Percentiles rank a stretch among this genome's conserved stretches.
phyloP scores from a whole-genome alignment of 192 early-diverging fungal species.

The Spinellus fusiger region DNA sequence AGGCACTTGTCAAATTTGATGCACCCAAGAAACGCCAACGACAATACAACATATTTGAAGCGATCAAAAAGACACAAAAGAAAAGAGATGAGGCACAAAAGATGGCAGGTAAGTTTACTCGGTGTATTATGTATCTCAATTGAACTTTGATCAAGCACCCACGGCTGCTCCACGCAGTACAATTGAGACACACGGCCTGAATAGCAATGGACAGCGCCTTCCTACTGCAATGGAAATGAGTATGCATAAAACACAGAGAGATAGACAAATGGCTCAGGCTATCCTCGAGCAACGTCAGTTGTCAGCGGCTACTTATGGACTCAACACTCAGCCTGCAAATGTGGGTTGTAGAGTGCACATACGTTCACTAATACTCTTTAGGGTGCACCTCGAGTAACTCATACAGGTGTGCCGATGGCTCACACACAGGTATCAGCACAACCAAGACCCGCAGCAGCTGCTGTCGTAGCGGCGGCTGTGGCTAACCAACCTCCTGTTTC shows the following conservation, averaged over 20 bases:
- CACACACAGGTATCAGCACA: conserved; percentile 15
- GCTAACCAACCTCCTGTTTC: conserved; percentile 14
- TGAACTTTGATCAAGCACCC: conserved; percentile 19
- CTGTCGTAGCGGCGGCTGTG: conserved; percentile 13
- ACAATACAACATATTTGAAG: conserved; percentile 51
- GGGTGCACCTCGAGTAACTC: conserved; percentile 11
- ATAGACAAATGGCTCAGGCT: conserved; percentile 43
- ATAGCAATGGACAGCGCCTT: conserved; percentile 20
- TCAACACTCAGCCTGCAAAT: conserved; percentile 25
- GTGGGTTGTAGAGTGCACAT: conserved; percentile 24
- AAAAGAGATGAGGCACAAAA: conserved; percentile 47
- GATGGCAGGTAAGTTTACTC: conserved; percentile 18
- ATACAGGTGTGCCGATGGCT: conserved; percentile 17
- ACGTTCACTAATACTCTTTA: neutral
- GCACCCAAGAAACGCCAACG: conserved; percentile 34
- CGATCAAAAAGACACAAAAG: conserved; percentile 53
- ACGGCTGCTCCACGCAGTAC: conserved; percentile 33
- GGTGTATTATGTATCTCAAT: no score
- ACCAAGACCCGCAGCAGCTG: conserved; percentile 16
- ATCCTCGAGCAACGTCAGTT: conserved; percentile 43
- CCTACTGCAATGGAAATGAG: conserved; percentile 51
- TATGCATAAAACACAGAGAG: conserved; percentile 41
- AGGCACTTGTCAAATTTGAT: conserved; percentile 20
- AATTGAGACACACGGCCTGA: conserved; percentile 34
- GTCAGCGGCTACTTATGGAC: conserved; percentile 37